A percentile compares a stretch with the other conserved stretches of the same genome.
phyloP scores from a whole-genome alignment of 2,329 filamentous ascomycete genomes.

The Aspergillus ustus region DNA sequence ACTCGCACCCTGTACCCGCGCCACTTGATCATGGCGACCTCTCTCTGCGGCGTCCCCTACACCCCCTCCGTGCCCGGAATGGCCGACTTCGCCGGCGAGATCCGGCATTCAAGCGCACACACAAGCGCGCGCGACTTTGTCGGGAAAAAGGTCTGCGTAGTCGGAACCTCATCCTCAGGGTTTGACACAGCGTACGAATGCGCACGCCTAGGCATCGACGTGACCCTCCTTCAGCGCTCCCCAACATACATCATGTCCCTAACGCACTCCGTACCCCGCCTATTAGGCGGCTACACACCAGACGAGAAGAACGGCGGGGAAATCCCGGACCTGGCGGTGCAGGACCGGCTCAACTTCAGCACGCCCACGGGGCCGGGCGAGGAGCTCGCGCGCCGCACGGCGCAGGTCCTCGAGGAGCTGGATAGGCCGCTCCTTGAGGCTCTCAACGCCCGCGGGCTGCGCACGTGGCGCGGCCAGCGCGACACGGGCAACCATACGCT shows the following conservation, averaged over 20 bases:
- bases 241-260: constrained; percentile 41
- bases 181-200: constrained; percentile 36
- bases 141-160: constrained; percentile 35
- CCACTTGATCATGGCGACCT: constrained; percentile 33
- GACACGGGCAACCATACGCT: constrained; percentile 37
- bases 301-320: not conserved
- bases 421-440: constrained; percentile 30
- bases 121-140: constrained; percentile 29
- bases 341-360: constrained; percentile 12
- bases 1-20: constrained; percentile 30
- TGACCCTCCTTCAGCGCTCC: constrained; percentile 36
- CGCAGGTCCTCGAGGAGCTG: constrained; percentile 28
- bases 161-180: constrained; percentile 35
- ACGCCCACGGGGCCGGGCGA: constrained; percentile 17
- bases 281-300: constrained; percentile 30
- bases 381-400: constrained; percentile 25
- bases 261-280: constrained; percentile 28
- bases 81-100: constrained; percentile 27
- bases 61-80: constrained; percentile 38
- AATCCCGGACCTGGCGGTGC: constrained; percentile 2
- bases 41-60: constrained; percentile 30
- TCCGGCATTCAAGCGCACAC: constrained; percentile 31
- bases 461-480: constrained; percentile 42
- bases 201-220: constrained; percentile 30
- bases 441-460: constrained; percentile 32